Percentiles rank a stretch among this genome's conserved stretches.
Evolutionary conservation across 2,329 filamentous ascomycete genomes (phyloP).

Genomic region (Exophiala oligosperma): DNA sequence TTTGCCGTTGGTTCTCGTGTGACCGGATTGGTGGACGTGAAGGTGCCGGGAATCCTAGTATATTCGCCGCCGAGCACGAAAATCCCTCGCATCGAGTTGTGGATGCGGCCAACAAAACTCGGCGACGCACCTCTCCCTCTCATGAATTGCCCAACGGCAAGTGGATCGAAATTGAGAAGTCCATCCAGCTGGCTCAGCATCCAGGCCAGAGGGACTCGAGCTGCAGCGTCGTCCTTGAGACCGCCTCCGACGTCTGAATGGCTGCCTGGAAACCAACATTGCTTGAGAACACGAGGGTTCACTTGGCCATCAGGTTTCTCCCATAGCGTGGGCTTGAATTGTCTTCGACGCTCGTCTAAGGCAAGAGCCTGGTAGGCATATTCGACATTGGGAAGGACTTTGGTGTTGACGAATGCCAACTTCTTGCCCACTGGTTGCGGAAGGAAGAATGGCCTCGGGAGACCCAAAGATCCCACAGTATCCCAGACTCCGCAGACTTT

Average conservation of each 20-base stretch:
- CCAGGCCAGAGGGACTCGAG: slow-evolving; percentile 50
- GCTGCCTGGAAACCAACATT: slow-evolving; percentile 58
- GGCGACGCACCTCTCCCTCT: background rate
- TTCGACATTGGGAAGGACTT: slow-evolving; percentile 33
- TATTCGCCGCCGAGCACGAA: slow-evolving; percentile 7
- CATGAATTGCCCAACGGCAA: slow-evolving; percentile 7
- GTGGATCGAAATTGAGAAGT: slow-evolving; percentile 10
- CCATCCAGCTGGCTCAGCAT: slow-evolving; percentile 46
- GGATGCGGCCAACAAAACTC: slow-evolving; percentile 3
- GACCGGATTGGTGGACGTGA: slow-evolving; percentile 2
- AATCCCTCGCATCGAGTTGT: background rate
- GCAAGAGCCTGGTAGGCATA: slow-evolving; percentile 42
- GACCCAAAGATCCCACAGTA: slow-evolving; percentile 32
- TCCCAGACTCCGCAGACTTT: slow-evolving; percentile 32
- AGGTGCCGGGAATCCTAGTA: slow-evolving; percentile 4
- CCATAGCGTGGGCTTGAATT: slow-evolving; percentile 56
- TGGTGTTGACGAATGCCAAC: slow-evolving; percentile 31
- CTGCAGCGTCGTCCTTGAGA: slow-evolving; percentile 46
- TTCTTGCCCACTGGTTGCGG: slow-evolving; percentile 18
- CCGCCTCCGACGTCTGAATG: slow-evolving; percentile 53
- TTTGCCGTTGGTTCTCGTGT: background rate
- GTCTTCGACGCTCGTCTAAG: slow-evolving; percentile 39
- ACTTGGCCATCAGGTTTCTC: slow-evolving; percentile 39
- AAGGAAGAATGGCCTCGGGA: slow-evolving; percentile 22
- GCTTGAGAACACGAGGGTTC: slow-evolving; percentile 39